Conservation (phyloP, 257 asterid genomes). For the Primulina tabacum region DNA sequence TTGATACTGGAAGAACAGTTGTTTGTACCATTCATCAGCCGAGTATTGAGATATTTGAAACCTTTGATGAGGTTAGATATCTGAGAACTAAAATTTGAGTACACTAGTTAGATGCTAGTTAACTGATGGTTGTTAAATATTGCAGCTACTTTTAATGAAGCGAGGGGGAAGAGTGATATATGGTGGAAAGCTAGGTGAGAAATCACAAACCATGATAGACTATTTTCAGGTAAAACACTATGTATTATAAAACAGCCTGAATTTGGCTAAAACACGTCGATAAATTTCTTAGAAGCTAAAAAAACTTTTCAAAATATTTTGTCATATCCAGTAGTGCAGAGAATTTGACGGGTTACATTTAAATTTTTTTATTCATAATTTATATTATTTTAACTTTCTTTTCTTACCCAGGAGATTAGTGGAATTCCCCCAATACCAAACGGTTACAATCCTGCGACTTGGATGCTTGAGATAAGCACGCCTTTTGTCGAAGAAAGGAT, state of each 20-base stretch:
- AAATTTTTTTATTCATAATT: too few species aligned
- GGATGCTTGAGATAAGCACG: conserved; percentile 91
- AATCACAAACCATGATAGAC: conserved; percentile 63
- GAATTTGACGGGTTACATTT: too few species aligned
- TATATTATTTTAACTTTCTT: neutral
- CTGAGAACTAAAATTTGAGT: neutral
- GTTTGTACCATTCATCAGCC: conserved; percentile 99
- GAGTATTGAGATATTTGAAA: conserved; percentile 89
- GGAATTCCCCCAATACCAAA: conserved; percentile 60
- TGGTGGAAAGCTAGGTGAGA: conserved; percentile 88
- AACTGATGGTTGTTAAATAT: conserved; percentile 14
- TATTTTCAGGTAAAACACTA: conserved; percentile 64
- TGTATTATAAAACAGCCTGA: neutral
- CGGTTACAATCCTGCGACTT: conserved; percentile 89
- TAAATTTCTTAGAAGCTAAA: neutral
- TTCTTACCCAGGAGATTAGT: conserved; percentile 39
- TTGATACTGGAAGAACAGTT: conserved; percentile 92
- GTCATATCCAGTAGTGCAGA: too few species aligned
- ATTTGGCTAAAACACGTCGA: neutral
- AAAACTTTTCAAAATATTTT: too few species aligned
- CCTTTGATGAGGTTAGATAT: conserved; percentile 80
- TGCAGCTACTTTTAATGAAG: conserved; percentile 85
- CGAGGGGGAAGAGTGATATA: conserved; percentile 91
- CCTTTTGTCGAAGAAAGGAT: conserved; percentile 65
- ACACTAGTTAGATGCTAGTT: conserved; percentile 10